These are phyloP conservation scores for Lactarius hatsudake DNA, from an alignment of 768 basidiomycete genomes.

Conservation along the genomic window DNA sequence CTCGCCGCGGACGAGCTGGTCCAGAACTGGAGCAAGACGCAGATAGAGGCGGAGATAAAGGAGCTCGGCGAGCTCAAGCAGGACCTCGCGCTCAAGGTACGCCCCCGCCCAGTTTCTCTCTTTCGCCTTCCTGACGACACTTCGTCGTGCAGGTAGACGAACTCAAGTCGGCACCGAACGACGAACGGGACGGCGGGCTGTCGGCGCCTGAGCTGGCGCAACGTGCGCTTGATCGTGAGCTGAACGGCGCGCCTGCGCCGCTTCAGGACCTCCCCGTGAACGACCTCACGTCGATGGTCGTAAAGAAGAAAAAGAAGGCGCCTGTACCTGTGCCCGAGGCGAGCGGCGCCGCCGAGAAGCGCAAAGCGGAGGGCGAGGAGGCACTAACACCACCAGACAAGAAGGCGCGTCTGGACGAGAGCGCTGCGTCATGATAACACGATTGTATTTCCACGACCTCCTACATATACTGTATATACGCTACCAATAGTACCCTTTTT, in stretches of 20 bases:
- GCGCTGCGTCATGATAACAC: constrained; percentile 26
- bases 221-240: constrained; percentile 66
- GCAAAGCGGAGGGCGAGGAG: constrained; percentile 66
- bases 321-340: constrained; percentile 34
- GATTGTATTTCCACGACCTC: background rate
- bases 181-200: constrained; percentile 37
- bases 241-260: constrained; percentile 45
- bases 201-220: constrained; percentile 72
- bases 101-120: background rate
- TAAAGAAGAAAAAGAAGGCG: constrained; percentile 76
- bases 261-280: constrained; percentile 52
- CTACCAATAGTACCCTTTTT: background rate
- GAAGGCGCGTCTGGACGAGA: constrained; percentile 58
- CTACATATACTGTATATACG: constrained; percentile 3
- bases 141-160: constrained; percentile 72
- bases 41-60: constrained; percentile 75
- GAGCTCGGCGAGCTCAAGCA: constrained; percentile 73
- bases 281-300: constrained; percentile 81
- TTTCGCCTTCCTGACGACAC: background rate
- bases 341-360: constrained; percentile 43
- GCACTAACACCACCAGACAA: constrained; percentile 53
- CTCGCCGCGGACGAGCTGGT: constrained; percentile 54
- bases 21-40: constrained; percentile 64
- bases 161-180: constrained; percentile 74
- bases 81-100: constrained; percentile 80